These are phyloP conservation scores for Alnus glutinosa DNA, from an alignment of 306 rosid species.

Conservation along the genomic window DNA sequence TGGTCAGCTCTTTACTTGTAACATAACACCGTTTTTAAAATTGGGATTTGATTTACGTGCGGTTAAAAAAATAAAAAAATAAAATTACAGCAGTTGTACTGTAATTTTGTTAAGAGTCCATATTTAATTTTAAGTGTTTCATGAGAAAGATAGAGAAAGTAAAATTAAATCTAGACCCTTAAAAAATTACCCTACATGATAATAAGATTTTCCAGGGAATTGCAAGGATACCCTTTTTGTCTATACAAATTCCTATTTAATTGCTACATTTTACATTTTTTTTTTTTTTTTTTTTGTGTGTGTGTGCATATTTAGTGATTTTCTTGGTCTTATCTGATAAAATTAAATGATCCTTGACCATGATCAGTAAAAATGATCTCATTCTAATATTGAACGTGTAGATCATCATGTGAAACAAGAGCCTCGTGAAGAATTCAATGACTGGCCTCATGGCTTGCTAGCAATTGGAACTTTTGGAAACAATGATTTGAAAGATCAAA, in stretches of 20 bases:
- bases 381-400: slow-evolving; percentile 22
- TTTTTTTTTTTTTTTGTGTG: not conserved
- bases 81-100: too few species aligned
- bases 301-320: not conserved
- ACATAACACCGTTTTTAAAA: too few species aligned
- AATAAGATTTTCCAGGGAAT: too few species aligned
- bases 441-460: slow-evolving; percentile 86
- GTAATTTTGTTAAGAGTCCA: too few species aligned
- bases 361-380: not conserved
- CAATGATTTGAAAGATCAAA: slow-evolving; percentile 49
- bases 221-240: too few species aligned
- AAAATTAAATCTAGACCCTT: too few species aligned
- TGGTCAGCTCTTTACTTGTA: too few species aligned
- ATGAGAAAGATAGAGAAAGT: too few species aligned
- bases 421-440: slow-evolving; percentile 86
- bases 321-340: not conserved
- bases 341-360: not conserved
- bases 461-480: slow-evolving; percentile 97
- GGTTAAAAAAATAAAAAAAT: too few species aligned
- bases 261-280: not conserved
- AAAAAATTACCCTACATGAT: too few species aligned
- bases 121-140: too few species aligned
- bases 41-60: too few species aligned
- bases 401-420: slow-evolving; percentile 69
- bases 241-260: not conserved